Evolutionary conservation across 306 rosid species (phyloP), one percentile per base, ranked within the genome.

Genomic region (Lathyrus sativus): DNA sequence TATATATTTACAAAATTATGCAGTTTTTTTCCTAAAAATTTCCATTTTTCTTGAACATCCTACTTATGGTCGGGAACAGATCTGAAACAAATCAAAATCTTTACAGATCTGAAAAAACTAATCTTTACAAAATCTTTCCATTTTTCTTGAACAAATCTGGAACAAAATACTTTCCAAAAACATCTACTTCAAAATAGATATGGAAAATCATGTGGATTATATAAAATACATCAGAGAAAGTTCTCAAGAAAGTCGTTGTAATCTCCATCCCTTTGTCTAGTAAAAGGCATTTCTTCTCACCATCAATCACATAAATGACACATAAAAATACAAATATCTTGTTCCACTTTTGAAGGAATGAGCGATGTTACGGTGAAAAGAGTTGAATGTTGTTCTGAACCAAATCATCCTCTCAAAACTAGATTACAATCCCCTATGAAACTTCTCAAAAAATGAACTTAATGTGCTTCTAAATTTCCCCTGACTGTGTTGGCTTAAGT

Each of bases 271-370:
- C 87, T 56, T 8, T 24, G 79, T 91, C 95, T 81, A 83, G 61
- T 22, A 50, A 78, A 67, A 91, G 85, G 31, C 96, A 88, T 81
- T 85, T 91, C 15, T 31, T 73, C 11, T 6, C 73, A 74, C 84
- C 83, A 73, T 85, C 71, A 59, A 91, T 79, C 76, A 88, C 83
- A 13, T 89, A 96, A 39, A 85, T 42, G 49, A 85, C 78, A 69
- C 93, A 88, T 24, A 88, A 80, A 60, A 91, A 76, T 39, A 91
- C 93, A 75, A 91, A 91, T 72, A 91, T 88, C 86, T 91, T 91
- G 84, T 91, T 91, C 96, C 96, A 91, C 79, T 77, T 86, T 67
- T 89, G 96, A 60, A 89, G 98, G 77, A 92, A 89, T 14, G 90
- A 74, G 63, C 80, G 51, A 73, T 60, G 11, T 78, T 76, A 72